These are phyloP conservation scores for Phylloporus sp. DNA, from an alignment of 768 basidiomycete genomes.

Conservation along the genomic window DNA sequence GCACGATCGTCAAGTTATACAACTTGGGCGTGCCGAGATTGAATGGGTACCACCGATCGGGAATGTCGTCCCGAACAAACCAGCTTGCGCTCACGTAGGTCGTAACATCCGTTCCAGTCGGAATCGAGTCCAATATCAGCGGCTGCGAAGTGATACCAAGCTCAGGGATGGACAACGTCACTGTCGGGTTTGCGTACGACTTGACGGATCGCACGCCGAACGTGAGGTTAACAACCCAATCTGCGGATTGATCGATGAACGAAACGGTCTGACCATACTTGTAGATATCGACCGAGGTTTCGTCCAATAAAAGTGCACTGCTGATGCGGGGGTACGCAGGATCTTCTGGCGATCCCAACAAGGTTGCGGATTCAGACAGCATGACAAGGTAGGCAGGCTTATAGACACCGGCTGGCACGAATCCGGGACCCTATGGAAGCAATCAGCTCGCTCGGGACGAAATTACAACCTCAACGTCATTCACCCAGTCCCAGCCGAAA, in stretches of 20 bases:
- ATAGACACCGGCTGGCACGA: constrained; percentile 50
- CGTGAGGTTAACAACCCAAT: constrained; percentile 54
- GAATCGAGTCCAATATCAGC: constrained; percentile 16
- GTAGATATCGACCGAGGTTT: constrained; percentile 50
- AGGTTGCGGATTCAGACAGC: constrained; percentile 25
- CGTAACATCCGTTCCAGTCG: constrained; percentile 23
- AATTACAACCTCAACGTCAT: not conserved
- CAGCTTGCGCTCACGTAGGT: constrained; percentile 42
- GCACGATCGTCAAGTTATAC: constrained; percentile 45
- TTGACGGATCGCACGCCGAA: constrained; percentile 43
- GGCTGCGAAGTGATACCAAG: constrained; percentile 37
- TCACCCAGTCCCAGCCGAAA: constrained; percentile 62
- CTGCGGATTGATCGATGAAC: constrained; percentile 39
- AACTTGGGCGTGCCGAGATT: constrained; percentile 52
- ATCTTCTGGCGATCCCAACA: constrained; percentile 22
- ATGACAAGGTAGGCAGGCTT: constrained; percentile 53
- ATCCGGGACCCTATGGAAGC: constrained; percentile 45
- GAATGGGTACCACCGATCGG: constrained; percentile 51
- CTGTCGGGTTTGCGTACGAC: constrained; percentile 29
- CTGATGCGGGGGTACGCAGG: constrained; percentile 19
- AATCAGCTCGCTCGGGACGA: not conserved
- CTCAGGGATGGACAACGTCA: constrained; percentile 45
- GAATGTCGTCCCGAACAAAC: constrained; percentile 42
- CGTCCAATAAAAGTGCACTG: constrained; percentile 43
- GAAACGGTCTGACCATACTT: constrained; percentile 47